Base-by-base conservation (phyloP, 306 rosid genomes). In the Rosa rugosa region DNA sequence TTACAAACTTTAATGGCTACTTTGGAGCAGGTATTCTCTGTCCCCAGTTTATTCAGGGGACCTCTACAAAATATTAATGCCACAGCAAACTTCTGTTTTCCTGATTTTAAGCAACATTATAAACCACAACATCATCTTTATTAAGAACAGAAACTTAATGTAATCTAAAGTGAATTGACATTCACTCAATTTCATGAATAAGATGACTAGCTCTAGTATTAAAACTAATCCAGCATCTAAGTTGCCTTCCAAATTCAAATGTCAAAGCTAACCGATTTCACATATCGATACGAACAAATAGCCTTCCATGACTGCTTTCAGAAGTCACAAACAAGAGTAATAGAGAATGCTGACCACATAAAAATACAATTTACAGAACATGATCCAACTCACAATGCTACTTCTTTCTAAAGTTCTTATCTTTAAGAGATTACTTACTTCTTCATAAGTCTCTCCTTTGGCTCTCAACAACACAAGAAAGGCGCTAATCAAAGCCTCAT, bases 371-470 rank as follows among this genome's bases (percentile, higher is more conserved):
- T 11, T 8, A 73, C 38, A 53, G 4, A 54, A 72, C 42, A 51
- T 20, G 36, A 73, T n/a, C 36, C 49, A 38, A 41, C 68, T 41
- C 41, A 23, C 62, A 74, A 56, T 74, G 38, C 42, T n/a, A 59
- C 5, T 8, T 38, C 4, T 23, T 8, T 3, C 14, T 13, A 4
- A 59, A 60, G 66, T 60, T 7, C 9, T 38, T 5, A 0, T 1
- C 64, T 59, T 59, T 11, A 14, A 57, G 12, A 57, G 8, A 41
- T 16, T 62, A 54, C 84, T 87, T 77, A 90, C 99, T 72, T 95
- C 99, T 87, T 88, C 97, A 80, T 73, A 88, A 16, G 98, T 95
- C 86, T 95, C 99, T 69, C 98, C 94, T 85, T 95, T 95, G 63
- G 98, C 97, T 78, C 97, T 91, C 71, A 95, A 60, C 40, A 95